Conservation (phyloP, 495 filamentous ascomycete species). For the Aspergillus baeticus region DNA sequence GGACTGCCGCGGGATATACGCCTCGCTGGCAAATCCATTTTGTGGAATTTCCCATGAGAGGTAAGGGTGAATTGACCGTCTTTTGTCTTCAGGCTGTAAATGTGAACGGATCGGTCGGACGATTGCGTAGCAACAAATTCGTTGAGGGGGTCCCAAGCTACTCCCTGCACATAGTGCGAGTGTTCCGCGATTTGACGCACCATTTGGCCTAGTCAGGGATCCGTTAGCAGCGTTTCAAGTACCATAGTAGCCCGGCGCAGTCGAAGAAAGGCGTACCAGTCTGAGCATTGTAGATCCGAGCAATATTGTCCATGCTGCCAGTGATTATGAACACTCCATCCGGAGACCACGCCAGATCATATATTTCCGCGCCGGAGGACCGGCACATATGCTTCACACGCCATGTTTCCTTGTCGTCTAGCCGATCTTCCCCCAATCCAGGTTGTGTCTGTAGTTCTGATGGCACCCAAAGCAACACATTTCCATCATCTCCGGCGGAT, state of each 20-base stretch:
- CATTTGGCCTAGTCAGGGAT: slow-evolving; percentile 63
- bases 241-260: not conserved
- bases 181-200: slow-evolving; percentile 98
- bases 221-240: not conserved
- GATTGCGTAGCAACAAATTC: slow-evolving; percentile 98
- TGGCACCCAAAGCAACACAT: slow-evolving; percentile 92
- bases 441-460: slow-evolving; percentile 66
- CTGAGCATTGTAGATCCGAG: slow-evolving; percentile 92
- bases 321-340: slow-evolving; percentile 97
- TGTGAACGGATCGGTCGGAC: slow-evolving; percentile 95
- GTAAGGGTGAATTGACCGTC: slow-evolving; percentile 93
- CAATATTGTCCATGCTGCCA: slow-evolving; percentile 98
- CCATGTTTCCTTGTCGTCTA: slow-evolving; percentile 97
- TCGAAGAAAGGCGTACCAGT: slow-evolving; percentile 61
- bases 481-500: slow-evolving; percentile 95
- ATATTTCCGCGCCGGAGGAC: slow-evolving; percentile 89
- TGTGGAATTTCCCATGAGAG: slow-evolving; percentile 69
- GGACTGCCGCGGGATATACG: slow-evolving; percentile 91
- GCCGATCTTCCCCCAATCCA: slow-evolving; percentile 75
- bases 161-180: slow-evolving; percentile 98
- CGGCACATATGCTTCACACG: slow-evolving; percentile 96
- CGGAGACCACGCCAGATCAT: slow-evolving; percentile 97
- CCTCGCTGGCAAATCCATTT: slow-evolving; percentile 88
- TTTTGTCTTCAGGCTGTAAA: slow-evolving; percentile 93
- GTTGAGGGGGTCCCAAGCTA: slow-evolving; percentile 97